These are phyloP conservation scores for Starmerella roubikii DNA, from an alignment of 805 yeast genomes.

Conservation along the genomic window DNA sequence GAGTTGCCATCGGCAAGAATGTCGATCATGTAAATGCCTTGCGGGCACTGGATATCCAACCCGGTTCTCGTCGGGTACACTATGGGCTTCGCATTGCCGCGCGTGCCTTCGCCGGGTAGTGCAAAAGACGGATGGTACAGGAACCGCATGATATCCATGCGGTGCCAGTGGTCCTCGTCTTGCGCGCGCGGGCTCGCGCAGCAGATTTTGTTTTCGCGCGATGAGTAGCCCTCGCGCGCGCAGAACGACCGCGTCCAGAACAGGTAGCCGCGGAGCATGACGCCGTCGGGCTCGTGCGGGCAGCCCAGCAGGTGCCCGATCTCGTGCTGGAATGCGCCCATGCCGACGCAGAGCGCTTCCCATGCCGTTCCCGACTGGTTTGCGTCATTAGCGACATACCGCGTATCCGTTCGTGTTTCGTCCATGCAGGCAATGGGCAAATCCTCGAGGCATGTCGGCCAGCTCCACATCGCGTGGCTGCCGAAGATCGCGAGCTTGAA, in stretches of 20 bases:
- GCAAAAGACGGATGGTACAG: constrained; percentile 69
- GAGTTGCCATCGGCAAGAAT: constrained; percentile 44
- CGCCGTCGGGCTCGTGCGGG: constrained; percentile 82
- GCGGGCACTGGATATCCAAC: constrained; percentile 36
- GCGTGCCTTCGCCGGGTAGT: constrained; percentile 35
- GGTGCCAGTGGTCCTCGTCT: constrained; percentile 79
- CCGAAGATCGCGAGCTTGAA: constrained; percentile 83
- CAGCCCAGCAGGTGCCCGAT: constrained; percentile 84
- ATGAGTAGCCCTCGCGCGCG: constrained; percentile 46
- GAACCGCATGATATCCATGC: constrained; percentile 64
- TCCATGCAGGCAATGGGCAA: constrained; percentile 59
- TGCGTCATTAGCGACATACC: constrained; percentile 81
- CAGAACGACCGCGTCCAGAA: constrained; percentile 70
- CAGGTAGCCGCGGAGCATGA: constrained; percentile 78
- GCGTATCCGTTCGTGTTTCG: constrained; percentile 44
- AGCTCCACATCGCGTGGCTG: constrained; percentile 77
- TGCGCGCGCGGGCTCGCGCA: constrained; percentile 30
- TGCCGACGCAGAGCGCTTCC: constrained; percentile 75
- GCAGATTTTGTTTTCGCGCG: constrained; percentile 29
- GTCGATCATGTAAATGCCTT: constrained; percentile 70
- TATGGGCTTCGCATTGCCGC: constrained; percentile 31
- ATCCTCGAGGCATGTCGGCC: constrained; percentile 77
- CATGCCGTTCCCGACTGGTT: constrained; percentile 74
- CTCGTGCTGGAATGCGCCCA: constrained; percentile 93
- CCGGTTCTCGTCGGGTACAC: constrained; percentile 36